Evolutionary conservation across 169 alveolate species (phyloP).

Genomic region (Plasmodium chabaudi): DNA sequence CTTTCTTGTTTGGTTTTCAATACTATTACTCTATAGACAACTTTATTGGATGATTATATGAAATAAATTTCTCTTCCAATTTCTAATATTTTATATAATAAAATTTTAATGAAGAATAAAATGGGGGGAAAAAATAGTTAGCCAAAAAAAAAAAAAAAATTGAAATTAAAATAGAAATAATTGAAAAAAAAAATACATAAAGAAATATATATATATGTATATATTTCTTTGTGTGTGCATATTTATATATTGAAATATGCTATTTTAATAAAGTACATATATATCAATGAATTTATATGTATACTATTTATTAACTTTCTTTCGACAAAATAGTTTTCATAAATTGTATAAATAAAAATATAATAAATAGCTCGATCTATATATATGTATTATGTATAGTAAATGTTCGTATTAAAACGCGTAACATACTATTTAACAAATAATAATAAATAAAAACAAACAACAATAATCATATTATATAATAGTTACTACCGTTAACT

Average conservation of each 20-base stretch:
- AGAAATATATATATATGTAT: neutral
- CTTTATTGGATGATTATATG: conserved; percentile 1
- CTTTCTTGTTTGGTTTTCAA: conserved; percentile 2
- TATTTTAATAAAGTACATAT: too few relatives aligned
- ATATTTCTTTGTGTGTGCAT: neutral
- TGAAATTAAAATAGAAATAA: neutral
- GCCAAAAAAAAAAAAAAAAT: neutral
- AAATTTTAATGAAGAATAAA: neutral
- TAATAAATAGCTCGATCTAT: too few relatives aligned
- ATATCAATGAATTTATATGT: too few relatives aligned
- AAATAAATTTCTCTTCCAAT: conserved; percentile 25
- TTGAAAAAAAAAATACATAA: neutral
- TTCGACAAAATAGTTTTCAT: too few relatives aligned
- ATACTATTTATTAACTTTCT: too few relatives aligned
- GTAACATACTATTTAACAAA: too few relatives aligned
- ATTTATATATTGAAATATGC: neutral
- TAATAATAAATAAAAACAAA: neutral
- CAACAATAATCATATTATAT: conserved; percentile 1
- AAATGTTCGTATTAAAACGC: too few relatives aligned
- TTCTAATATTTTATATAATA: neutral
- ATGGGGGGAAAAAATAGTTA: neutral
- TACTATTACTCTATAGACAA: conserved; percentile 14
- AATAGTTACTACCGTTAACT: conserved; percentile 1
- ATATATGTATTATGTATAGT: too few relatives aligned
- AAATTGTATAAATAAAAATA: too few relatives aligned